Evolutionary conservation across 805 yeast species (phyloP).

Genomic region (Kodamaea kakaduensis): DNA sequence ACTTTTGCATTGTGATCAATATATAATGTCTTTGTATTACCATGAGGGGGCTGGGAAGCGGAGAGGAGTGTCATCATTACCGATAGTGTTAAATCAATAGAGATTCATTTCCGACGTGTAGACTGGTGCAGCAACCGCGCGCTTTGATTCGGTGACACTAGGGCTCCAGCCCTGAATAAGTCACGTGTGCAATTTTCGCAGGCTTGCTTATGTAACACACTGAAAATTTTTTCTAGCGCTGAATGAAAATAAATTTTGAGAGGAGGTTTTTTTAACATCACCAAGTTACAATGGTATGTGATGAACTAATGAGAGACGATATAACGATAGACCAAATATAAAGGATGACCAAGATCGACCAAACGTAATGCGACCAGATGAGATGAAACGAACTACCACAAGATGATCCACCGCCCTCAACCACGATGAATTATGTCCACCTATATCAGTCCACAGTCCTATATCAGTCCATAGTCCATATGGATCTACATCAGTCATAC

Average conservation of each 20-base stretch:
- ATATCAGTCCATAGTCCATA: no score
- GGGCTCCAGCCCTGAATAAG: constrained; percentile 7
- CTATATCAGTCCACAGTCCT: no score
- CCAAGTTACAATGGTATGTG: constrained; percentile 11
- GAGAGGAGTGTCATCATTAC: constrained; percentile 1
- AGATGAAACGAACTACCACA: no score
- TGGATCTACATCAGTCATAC: constrained; percentile 13
- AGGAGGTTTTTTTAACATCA: constrained; percentile 8
- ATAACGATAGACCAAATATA: not conserved
- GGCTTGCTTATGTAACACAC: no score
- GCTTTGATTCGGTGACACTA: constrained; percentile 5
- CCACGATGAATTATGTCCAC: no score
- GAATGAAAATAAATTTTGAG: constrained; percentile 3
- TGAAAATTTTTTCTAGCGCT: constrained; percentile 7
- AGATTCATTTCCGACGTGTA: no score
- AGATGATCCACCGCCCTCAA: no score
- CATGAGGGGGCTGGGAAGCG: no score
- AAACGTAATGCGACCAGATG: no score
- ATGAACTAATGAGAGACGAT: not conserved
- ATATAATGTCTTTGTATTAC: constrained; percentile 8
- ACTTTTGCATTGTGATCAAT: constrained; percentile 7
- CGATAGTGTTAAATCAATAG: constrained; percentile 3
- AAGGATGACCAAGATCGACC: no score
- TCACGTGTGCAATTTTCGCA: no score
- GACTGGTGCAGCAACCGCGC: no score